Base-by-base conservation (phyloP, 1,139 yeast species). In the Keqinozyma sinolaborantium region DNA sequence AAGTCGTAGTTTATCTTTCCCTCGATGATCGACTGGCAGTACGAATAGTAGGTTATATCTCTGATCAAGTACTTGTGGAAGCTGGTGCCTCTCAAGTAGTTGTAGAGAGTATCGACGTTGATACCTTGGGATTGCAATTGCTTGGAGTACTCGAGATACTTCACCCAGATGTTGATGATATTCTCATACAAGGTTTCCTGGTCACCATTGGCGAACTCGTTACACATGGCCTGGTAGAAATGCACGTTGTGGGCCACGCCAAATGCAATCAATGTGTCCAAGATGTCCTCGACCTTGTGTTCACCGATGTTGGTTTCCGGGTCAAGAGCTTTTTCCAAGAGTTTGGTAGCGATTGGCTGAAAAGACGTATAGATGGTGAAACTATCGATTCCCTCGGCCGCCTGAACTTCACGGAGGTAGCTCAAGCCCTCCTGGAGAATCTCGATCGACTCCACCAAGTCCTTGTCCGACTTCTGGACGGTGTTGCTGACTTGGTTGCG, bases 401-500 rank as follows among this genome's bases (percentile, higher is more conserved):
- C 42, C 42, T 66, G 67, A 34, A 67, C 52, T 29, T 65, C 67
- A 31, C 69, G 50, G 36, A 69, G 50, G 42, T 64, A 69, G 20
- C 59, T 41, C 25, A 67, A 47, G 2, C 73, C 74, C 44, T 69
- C 74, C 30, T 65, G 71, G 30, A 66, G 56, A 33, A 69, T 65
- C 25, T 58, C 68, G 16, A 58, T 41, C 14, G 64, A 47, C 36
- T 66, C 73, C 4, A 42, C 29, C 20, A 62, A 40, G 28, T 55
- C 56, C 4, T 32, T 34, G 12, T 40, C 30, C 3, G 46, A 25
- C 2, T 51, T 35, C 9, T 45, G 39, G 20, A 62, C 53, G 2
- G 67, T 51, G 5, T 45, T 39, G 11, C 41, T 36, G 30, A 68
- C 50, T 39, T 67, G 73, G 11, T 44, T 40, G 12, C 60, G 42